A percentile compares a stretch with the other conserved stretches of the same genome.
These are phyloP conservation scores for Beauveria sp. DNA, from an alignment of 2,329 filamentous ascomycete genomes.

Conservation along the genomic window DNA sequence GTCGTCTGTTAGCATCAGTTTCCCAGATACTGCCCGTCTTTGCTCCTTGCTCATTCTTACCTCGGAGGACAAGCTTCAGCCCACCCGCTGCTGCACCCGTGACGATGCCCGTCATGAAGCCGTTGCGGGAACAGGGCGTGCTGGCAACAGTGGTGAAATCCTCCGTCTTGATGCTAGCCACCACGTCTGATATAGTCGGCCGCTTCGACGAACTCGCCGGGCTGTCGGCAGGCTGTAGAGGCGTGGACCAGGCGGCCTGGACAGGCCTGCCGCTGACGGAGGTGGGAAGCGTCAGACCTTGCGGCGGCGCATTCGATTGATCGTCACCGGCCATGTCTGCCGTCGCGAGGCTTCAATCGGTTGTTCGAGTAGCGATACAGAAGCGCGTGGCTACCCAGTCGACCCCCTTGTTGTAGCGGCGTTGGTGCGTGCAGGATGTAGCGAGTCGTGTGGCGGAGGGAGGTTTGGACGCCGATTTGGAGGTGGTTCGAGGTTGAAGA, in stretches of 20 bases:
- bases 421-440: not conserved
- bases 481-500: not conserved
- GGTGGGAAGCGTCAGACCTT: not conserved
- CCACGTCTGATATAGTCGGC: slow-evolving; percentile 47
- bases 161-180: slow-evolving; percentile 57
- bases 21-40: not conserved
- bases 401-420: not conserved
- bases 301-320: not conserved
- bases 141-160: slow-evolving; percentile 69
- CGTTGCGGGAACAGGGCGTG: slow-evolving; percentile 76
- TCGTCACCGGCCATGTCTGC: slow-evolving; percentile 1
- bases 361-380: not conserved
- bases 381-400: not conserved
- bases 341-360: not conserved
- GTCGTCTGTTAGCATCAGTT: not conserved
- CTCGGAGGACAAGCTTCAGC: slow-evolving; percentile 64
- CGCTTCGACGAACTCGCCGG: slow-evolving; percentile 19
- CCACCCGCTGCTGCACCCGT: slow-evolving; percentile 70
- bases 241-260: slow-evolving; percentile 5
- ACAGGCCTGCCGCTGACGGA: slow-evolving; percentile 7
- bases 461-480: not conserved
- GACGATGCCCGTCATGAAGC: slow-evolving; percentile 75
- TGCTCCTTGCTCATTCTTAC: slow-evolving; percentile 38
- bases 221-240: slow-evolving; percentile 10
- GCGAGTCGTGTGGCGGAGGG: not conserved